These are phyloP conservation scores for Agaricales sp. DNA, from an alignment of 1,284 basidiomycete species.

Conservation along the genomic window DNA sequence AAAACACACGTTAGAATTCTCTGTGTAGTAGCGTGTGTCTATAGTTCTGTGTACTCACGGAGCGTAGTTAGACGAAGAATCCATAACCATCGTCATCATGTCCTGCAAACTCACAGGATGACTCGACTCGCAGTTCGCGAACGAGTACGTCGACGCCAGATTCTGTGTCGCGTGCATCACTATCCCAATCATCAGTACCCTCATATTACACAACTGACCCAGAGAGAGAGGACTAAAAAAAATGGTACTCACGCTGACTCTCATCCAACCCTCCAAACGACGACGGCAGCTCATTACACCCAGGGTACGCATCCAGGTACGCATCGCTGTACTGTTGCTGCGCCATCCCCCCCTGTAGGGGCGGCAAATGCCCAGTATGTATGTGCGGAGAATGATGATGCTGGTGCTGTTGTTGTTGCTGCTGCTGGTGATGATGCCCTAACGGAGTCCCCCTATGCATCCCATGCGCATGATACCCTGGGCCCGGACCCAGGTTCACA, in stretches of 20 bases:
- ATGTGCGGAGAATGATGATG: too few species aligned
- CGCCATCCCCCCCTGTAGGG: not conserved
- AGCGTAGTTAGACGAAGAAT: not conserved
- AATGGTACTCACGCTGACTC: not conserved
- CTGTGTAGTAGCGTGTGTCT: too few species aligned
- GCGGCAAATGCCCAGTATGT: too few species aligned
- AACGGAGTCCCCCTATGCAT: too few species aligned
- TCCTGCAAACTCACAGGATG: not conserved
- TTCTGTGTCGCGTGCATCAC: not conserved
- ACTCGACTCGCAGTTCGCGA: not conserved
- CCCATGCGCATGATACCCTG: too few species aligned
- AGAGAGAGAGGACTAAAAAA: not conserved
- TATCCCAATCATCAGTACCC: too few species aligned
- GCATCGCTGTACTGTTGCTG: too few species aligned
- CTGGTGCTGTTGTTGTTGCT: not conserved
- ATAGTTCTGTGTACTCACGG: not conserved
- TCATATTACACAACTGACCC: not conserved
- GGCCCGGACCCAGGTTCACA: too few species aligned
- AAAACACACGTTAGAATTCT: too few species aligned
- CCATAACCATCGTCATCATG: not conserved
- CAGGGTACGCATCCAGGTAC: not conserved
- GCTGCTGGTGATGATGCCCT: not conserved
- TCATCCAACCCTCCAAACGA: not conserved
- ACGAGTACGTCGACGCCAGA: not conserved
- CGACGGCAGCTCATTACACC: not conserved